These are phyloP conservation scores for Mercurialis annua DNA, from an alignment of 345 rosid genomes.

Conservation along the genomic window DNA sequence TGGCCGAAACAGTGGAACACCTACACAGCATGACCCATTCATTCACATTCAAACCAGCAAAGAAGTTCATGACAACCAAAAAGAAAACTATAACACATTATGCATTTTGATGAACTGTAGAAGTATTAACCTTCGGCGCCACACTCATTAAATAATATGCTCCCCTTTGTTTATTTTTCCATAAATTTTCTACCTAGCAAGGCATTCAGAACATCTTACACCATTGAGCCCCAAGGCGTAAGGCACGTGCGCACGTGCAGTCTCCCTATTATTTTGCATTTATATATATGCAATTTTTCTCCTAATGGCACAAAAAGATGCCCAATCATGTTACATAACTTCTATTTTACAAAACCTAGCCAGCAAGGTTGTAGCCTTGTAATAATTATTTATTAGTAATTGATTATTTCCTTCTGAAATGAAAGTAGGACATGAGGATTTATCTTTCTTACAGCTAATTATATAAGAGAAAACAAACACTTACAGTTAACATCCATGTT, in stretches of 20 bases:
- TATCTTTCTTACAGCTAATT: neutral
- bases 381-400: too few species aligned
- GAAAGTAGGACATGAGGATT: conserved; percentile 6
- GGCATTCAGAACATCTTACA: neutral
- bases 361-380: too few species aligned
- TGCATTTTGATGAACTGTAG: too few species aligned
- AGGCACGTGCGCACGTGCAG: too few species aligned
- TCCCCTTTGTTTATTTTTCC: neutral
- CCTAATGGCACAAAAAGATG: too few species aligned
- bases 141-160: neutral
- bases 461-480: conserved; percentile 19
- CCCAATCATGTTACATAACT: too few species aligned
- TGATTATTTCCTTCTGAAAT: neutral
- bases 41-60: neutral
- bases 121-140: too few species aligned
- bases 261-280: too few species aligned
- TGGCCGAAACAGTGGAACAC: conserved; percentile 93
- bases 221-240: neutral
- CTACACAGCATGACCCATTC: conserved; percentile 29
- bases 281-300: too few species aligned
- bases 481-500: conserved; percentile 95
- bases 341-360: too few species aligned
- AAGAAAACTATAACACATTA: neutral
- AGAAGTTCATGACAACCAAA: conserved; percentile 3
- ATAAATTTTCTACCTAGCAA: neutral